A percentile compares a stretch with the other conserved stretches of the same genome.
Conservation (phyloP, 2,329 filamentous ascomycete genomes). For the Trichoderma lentiforme region DNA sequence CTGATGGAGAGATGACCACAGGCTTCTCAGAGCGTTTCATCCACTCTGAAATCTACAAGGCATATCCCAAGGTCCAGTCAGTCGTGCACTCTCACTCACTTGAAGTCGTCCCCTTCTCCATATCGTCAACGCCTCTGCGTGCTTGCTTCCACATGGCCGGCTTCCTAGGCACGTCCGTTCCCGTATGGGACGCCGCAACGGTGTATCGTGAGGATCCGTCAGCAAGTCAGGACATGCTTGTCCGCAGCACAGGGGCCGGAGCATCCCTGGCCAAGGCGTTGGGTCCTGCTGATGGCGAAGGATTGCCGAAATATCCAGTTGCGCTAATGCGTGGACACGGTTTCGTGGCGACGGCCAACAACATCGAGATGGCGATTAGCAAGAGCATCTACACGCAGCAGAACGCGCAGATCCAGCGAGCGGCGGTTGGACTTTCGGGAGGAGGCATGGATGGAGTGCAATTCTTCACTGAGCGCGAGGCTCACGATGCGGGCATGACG, state of each 20-base stretch:
- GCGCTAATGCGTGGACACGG: slow-evolving; percentile 12
- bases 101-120: slow-evolving; percentile 10
- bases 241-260: neutral
- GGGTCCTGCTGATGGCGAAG: neutral
- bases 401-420: slow-evolving; percentile 7
- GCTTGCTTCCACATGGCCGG: slow-evolving; percentile 12
- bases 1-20: neutral
- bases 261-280: slow-evolving; percentile 5
- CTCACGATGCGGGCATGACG: neutral
- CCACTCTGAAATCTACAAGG: slow-evolving; percentile 9
- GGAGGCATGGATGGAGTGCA: neutral
- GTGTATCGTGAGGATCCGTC: neutral
- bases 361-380: slow-evolving; percentile 1
- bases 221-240: slow-evolving; percentile 4
- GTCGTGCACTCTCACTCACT: slow-evolving; percentile 8
- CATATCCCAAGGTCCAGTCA: neutral
- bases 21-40: slow-evolving; percentile 12
- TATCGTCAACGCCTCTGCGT: neutral
- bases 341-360: slow-evolving; percentile 8
- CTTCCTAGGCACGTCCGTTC: neutral
- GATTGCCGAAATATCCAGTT: neutral
- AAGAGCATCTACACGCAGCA: slow-evolving; percentile 14
- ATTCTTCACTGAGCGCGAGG: slow-evolving; percentile 7
- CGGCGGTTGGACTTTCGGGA: neutral
- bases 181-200: slow-evolving; percentile 1